A percentile compares a stretch with the other conserved stretches of the same genome.
These are phyloP conservation scores for Suillus sp. DNA, from an alignment of 768 basidiomycete species.

Conservation along the genomic window DNA sequence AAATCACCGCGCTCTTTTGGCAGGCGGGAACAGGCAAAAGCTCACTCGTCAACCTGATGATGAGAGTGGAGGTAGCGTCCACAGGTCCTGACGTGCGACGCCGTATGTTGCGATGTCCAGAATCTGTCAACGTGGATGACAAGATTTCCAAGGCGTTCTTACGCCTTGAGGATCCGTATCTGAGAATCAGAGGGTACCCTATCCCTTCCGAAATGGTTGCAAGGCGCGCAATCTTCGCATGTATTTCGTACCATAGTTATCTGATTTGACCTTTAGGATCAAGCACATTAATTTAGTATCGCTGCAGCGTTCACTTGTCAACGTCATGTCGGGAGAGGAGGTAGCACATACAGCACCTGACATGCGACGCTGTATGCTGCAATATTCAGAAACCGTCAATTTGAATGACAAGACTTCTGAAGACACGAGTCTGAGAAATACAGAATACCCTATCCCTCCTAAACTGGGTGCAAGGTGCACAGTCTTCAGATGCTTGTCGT, in stretches of 20 bases:
- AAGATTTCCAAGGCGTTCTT: slow-evolving; percentile 28
- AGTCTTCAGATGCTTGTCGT: neutral
- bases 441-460: slow-evolving; percentile 14
- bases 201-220: neutral
- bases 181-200: slow-evolving; percentile 21
- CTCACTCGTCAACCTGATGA: slow-evolving; percentile 40
- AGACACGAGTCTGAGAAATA: slow-evolving; percentile 24
- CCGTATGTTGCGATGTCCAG: slow-evolving; percentile 31
- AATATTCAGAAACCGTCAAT: slow-evolving; percentile 28
- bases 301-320: slow-evolving; percentile 41
- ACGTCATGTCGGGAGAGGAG: slow-evolving; percentile 38
- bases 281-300: slow-evolving; percentile 33
- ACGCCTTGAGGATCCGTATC: slow-evolving; percentile 32
- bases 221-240: neutral
- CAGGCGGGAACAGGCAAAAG: slow-evolving; percentile 40
- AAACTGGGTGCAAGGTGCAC: neutral
- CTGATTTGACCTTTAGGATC: neutral
- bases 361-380: slow-evolving; percentile 35
- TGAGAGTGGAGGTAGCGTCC: slow-evolving; percentile 29
- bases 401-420: slow-evolving; percentile 26
- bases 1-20: slow-evolving; percentile 40
- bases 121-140: slow-evolving; percentile 29
- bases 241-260: neutral
- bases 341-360: slow-evolving; percentile 27
- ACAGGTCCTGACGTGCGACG: slow-evolving; percentile 32